Conservation (phyloP, 441 rosid genomes). For the Kokia cookei region DNA sequence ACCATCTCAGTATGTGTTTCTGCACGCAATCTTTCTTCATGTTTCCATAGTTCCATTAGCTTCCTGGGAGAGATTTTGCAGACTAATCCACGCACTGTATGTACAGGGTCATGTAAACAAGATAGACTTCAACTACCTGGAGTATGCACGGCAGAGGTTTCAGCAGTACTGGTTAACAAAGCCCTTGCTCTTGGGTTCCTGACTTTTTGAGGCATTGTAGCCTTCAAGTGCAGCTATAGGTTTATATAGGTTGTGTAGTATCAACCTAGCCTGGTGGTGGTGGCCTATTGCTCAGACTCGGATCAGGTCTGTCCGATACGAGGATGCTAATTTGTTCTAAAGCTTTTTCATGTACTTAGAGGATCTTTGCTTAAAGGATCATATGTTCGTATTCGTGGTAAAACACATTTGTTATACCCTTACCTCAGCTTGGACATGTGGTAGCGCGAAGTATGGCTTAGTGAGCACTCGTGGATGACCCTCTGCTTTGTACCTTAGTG, state of each 20-base stretch:
- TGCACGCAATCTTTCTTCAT: not conserved
- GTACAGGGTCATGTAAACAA: not conserved
- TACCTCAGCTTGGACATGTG: no score
- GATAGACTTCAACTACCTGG: constrained; percentile 65
- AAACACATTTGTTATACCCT: no score
- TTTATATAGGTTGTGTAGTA: not conserved
- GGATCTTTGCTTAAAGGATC: no score
- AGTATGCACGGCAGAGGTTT: constrained; percentile 89
- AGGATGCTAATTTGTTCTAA: not conserved
- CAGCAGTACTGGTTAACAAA: constrained; percentile 71
- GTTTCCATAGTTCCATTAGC: not conserved
- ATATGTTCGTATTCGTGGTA: no score
- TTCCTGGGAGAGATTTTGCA: not conserved
- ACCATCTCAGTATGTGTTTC: constrained; percentile 62
- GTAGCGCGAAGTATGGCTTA: no score
- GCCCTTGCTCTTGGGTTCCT: constrained; percentile 30
- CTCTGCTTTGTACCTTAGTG: no score
- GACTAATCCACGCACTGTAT: not conserved
- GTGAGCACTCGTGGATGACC: no score
- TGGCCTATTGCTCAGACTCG: not conserved
- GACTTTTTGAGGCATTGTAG: not conserved
- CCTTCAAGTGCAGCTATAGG: not conserved
- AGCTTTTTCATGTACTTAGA: no score
- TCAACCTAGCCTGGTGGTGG: not conserved
- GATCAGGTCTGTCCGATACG: not conserved